Evolutionary conservation across 2,329 filamentous ascomycete genomes (phyloP), one percentile per base, ranked within the genome.

Genomic region (Aureobasidium namibiae): DNA sequence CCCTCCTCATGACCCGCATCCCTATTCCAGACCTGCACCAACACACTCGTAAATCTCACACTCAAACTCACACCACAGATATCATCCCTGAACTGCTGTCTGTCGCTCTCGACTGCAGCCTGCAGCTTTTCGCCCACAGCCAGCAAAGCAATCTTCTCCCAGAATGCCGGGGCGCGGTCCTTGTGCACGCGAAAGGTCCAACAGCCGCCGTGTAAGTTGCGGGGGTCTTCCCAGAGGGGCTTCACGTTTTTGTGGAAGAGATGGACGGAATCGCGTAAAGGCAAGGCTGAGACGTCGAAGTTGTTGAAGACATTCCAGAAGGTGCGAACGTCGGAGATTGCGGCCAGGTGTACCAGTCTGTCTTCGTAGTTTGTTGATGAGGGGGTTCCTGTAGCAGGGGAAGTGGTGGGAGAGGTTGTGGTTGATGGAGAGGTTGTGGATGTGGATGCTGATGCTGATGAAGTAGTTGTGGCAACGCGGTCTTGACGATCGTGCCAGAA

Each of bases 131-230:
- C 90, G 34, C 90, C 90, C 62, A 94, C 89, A 34, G 90, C 90
- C 72, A 94, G 80, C 70, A 92, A 76, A 75, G 91, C 84, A 62
- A 96, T 80, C 70, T 86, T 85, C 66, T 86, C 91, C 90, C 87
- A 96, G 69, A 89, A 88, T 67, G 87, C 87, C 2, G 84, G 82
- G 2, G 79, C 80, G 38, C 82, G 80, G 62, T 79, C 80, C 78
- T 95, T 96, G 63, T 87, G 85, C 45, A 96, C 87, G 53, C 92
- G 86, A 74, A 97, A 95, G 23, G 90, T 95, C 90, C 90, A 96
- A 71, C 88, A 88, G 52, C 92, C 92, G 56, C 92, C 92, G 62
- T 85, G 81, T 61, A 87, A 79, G 74, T 96, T 96, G 67, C 94
- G 85, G 41, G 89, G 83, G 71, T 97, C 92, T 75, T 92, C 89